These are phyloP conservation scores for Coniferiporia sulphurascens DNA, from an alignment of 1,284 basidiomycete species.

Conservation along the genomic window DNA sequence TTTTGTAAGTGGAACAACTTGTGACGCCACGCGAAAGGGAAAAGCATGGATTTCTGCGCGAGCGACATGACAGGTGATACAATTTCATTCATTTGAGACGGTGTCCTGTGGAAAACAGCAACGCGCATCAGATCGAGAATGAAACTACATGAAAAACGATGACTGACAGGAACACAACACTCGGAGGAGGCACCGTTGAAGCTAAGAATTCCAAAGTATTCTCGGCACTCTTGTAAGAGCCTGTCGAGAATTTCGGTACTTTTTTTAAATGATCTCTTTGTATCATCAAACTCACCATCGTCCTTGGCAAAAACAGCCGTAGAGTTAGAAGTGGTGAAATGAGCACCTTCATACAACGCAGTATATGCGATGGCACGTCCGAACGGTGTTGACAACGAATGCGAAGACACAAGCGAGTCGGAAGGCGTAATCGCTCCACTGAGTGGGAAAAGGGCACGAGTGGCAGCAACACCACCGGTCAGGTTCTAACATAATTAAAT, in stretches of 20 bases:
- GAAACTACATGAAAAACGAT: slow-evolving; percentile 29
- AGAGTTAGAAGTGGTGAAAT: slow-evolving; percentile 60
- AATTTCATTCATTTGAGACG: slow-evolving; percentile 51
- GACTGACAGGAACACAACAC: slow-evolving; percentile 24
- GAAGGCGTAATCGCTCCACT: slow-evolving; percentile 55
- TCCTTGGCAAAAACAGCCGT: slow-evolving; percentile 45
- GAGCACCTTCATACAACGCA: slow-evolving; percentile 66
- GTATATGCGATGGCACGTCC: slow-evolving; percentile 72
- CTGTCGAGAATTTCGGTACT: background rate
- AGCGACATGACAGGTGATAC: slow-evolving; percentile 45
- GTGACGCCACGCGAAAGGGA: slow-evolving; percentile 65
- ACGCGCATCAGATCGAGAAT: slow-evolving; percentile 47
- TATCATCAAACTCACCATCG: slow-evolving; percentile 29
- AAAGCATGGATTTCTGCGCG: slow-evolving; percentile 47
- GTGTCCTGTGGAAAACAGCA: slow-evolving; percentile 30
- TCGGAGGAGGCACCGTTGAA: slow-evolving; percentile 18
- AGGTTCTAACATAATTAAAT: slow-evolving; percentile 42
- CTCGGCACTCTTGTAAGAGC: background rate
- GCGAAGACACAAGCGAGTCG: slow-evolving; percentile 71
- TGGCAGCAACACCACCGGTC: slow-evolving; percentile 73
- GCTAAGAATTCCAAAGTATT: slow-evolving; percentile 28
- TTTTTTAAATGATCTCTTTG: background rate
- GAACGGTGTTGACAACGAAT: slow-evolving; percentile 63
- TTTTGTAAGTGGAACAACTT: slow-evolving; percentile 60
- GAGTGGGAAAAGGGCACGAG: slow-evolving; percentile 59